Evolutionary conservation across 805 yeast species (phyloP), one percentile per base, ranked within the genome.

Genomic region (Kodamaea lidongshanica): DNA sequence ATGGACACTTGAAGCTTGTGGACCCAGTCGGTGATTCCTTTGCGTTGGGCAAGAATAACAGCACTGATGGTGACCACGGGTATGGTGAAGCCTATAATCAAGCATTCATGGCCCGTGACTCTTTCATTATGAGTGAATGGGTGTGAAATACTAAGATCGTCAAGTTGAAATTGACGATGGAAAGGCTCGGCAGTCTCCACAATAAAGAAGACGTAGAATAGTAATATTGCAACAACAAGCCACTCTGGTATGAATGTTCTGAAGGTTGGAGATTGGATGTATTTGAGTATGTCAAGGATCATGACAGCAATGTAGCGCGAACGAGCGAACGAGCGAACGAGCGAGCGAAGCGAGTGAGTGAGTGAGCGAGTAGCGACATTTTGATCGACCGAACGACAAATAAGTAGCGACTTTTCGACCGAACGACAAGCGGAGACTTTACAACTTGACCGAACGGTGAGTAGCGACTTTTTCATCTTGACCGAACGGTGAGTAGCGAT

Each of bases 171-270:
- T 37, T 61, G 60, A 25, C 66, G 49, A 11, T 43, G 34, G 37
- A 60, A 61, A 5, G 67, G 67, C 29, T 36, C 40, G 7, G 62
- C 54, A 11, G 43, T 41, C 33, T 61, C 64, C 10, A 61, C 65
- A 8, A 61, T 44, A n/a, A 45, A 22, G 34, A 54, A 48, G 35
- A 61, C 58, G 33, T 50, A 56, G 6, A 36, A 36, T n/a, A 48
- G 31, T 18, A 60, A 37, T 5, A 32, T 44, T 3, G 37, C 23
- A 1, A 52, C 49, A 7, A 50, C 33, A 10, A 45, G 25, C 67
- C 67, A 61, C 35, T 61, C 67, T 19, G 41, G 39, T 4, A 30
- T 10, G 23, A 20, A 35, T 8, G 34, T 28, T 19, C 20, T 14
- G 27, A 37, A 40, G 19, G 34, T 11, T 16, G 20, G 16, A 22